Conservation (phyloP, 2,329 filamentous ascomycete species). For the Cadophora sp. region DNA sequence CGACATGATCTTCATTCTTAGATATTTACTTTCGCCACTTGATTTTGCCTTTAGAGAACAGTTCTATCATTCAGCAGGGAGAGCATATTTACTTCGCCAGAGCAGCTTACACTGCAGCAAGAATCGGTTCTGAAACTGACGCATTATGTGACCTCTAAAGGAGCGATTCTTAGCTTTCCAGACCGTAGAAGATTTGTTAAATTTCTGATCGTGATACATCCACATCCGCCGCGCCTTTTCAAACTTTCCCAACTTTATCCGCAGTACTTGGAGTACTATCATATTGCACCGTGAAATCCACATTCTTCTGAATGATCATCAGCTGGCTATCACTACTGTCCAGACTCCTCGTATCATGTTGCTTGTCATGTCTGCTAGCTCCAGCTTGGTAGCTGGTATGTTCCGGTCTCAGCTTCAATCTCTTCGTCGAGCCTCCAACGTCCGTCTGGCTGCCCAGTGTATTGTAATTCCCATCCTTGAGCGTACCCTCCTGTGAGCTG, state of each 20-base stretch:
- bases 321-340: neutral
- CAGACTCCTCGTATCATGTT: neutral
- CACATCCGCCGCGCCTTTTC: neutral
- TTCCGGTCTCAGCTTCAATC: neutral
- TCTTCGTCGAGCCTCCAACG: neutral
- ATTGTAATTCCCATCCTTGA: neutral
- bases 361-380: neutral
- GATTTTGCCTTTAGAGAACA: no score
- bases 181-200: no score
- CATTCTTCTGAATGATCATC: neutral
- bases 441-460: neutral
- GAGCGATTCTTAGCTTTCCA: no score
- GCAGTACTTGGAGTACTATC: neutral
- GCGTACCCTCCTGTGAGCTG: neutral
- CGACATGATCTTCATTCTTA: no score
- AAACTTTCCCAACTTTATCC: neutral
- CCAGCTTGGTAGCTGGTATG: neutral
- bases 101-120: no score
- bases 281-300: neutral
- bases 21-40: no score
- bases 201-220: no score
- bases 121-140: no score
- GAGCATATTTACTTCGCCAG: no score
- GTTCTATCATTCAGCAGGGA: no score
- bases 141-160: no score